Evolutionary conservation across 805 yeast genomes (phyloP).

Genomic region (Cyberlindnera samutprakarnensis): DNA sequence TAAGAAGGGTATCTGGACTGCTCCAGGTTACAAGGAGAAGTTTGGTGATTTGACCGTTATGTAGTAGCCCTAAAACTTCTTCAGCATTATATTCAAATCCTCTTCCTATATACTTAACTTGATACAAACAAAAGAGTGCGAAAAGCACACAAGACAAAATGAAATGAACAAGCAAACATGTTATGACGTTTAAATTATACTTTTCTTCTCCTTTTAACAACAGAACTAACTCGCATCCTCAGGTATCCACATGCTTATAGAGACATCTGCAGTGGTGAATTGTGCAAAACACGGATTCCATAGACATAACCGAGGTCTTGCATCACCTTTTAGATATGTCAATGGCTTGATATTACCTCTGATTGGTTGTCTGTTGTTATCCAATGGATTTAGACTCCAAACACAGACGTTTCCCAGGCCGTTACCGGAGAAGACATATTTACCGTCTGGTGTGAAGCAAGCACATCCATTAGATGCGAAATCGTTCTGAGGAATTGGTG

Average conservation of each 20-base stretch:
- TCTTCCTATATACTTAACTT: no score
- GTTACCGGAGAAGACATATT: slow-evolving; percentile 52
- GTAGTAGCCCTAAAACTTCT: no score
- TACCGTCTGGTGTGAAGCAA: slow-evolving; percentile 62
- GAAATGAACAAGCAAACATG: no score
- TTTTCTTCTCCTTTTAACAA: no score
- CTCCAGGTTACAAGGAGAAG: slow-evolving; percentile 97
- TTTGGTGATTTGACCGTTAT: slow-evolving; percentile 95
- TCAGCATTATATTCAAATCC: no score
- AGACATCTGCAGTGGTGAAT: slow-evolving; percentile 17
- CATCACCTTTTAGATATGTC: slow-evolving; percentile 20
- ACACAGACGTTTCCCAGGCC: slow-evolving; percentile 38
- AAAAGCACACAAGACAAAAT: no score
- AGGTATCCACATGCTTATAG: slow-evolving; percentile 20
- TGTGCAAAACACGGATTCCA: slow-evolving; percentile 33
- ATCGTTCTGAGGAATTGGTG: slow-evolving; percentile 34
- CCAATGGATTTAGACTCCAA: slow-evolving; percentile 42
- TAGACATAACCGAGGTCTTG: slow-evolving; percentile 30
- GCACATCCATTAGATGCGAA: slow-evolving; percentile 48
- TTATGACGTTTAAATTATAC: no score
- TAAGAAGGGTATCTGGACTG: slow-evolving; percentile 94
- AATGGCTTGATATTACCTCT: slow-evolving; percentile 18
- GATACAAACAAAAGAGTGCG: no score
- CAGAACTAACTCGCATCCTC: no score
- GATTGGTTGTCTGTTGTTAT: slow-evolving; percentile 20